These are phyloP conservation scores for Aspergillus bombycis DNA, from an alignment of 2,329 filamentous ascomycete genomes.

Conservation along the genomic window DNA sequence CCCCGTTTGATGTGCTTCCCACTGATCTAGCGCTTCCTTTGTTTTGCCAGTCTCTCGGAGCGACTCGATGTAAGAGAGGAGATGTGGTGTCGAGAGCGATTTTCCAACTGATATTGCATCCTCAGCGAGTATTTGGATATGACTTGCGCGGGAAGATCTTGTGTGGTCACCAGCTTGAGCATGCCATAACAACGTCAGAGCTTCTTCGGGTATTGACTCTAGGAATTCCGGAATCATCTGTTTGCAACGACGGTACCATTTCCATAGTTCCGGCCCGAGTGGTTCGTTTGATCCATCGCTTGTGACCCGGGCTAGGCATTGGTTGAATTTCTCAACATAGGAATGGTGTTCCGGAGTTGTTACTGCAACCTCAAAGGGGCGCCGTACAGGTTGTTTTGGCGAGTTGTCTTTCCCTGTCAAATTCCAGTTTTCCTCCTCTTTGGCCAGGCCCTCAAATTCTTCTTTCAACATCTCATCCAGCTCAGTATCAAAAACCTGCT, in stretches of 20 bases:
- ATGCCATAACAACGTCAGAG: conserved; percentile 70
- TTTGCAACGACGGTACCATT: conserved; percentile 55
- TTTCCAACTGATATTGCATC: conserved; percentile 67
- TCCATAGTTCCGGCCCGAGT: conserved; percentile 49
- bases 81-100: conserved; percentile 59
- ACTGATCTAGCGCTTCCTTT: conserved; percentile 63
- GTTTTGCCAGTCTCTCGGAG: conserved; percentile 66
- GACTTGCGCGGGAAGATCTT: conserved; percentile 57
- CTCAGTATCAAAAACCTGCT: conserved; percentile 46
- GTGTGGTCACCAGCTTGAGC: conserved; percentile 51
- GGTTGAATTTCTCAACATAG: conserved; percentile 46
- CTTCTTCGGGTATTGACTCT: conserved; percentile 59
- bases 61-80: conserved; percentile 69
- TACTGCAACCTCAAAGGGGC: conserved; percentile 36
- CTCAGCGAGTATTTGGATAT: conserved; percentile 64
- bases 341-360: conserved; percentile 39
- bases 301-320: conserved; percentile 36
- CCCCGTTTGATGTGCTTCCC: conserved; percentile 61
- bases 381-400: conserved; percentile 19
- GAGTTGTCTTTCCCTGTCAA: conserved; percentile 25
- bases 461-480: conserved; percentile 45
- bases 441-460: conserved; percentile 40
- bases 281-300: conserved; percentile 33
- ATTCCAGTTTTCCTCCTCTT: conserved; percentile 43
- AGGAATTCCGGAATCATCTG: conserved; percentile 51